A percentile compares a stretch with the other conserved stretches of the same genome.
Conservation (phyloP, 495 filamentous ascomycete genomes). For the Aspergillus haitiensis region DNA sequence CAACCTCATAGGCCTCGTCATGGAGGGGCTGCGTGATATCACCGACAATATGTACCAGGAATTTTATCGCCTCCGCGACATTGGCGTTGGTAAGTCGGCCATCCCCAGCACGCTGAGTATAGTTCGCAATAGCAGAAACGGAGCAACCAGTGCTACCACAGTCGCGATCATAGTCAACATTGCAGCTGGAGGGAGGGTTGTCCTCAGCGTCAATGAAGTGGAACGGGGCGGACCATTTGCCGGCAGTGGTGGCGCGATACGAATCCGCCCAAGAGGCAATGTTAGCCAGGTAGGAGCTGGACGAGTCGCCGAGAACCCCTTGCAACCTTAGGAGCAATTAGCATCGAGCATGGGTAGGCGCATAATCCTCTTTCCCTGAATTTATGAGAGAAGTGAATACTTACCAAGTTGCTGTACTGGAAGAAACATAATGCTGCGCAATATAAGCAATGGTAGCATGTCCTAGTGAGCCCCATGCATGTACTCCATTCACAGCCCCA, state of each 20-base stretch:
- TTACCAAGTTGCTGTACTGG: background rate
- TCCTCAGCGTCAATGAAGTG: background rate
- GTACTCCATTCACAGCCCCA: background rate
- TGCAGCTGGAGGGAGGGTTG: background rate
- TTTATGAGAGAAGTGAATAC: background rate
- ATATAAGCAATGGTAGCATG: background rate
- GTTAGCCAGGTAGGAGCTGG: background rate
- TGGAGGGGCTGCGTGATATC: background rate
- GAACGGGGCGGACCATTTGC: background rate
- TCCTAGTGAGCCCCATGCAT: background rate
- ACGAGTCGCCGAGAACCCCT: background rate
- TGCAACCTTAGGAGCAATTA: background rate
- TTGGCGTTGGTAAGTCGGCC: background rate
- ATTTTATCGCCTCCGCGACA: background rate
- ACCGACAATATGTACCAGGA: background rate
- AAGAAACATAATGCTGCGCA: background rate
- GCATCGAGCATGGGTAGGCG: background rate
- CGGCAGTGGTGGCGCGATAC: background rate
- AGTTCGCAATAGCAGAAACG: background rate
- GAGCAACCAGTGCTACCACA: background rate
- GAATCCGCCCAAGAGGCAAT: background rate
- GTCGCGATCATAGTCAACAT: background rate
- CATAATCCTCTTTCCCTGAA: background rate
- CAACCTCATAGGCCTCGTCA: background rate
- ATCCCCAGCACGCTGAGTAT: background rate